These are phyloP conservation scores for Boletus rubroflammeus DNA, from an alignment of 768 basidiomycete genomes.

Conservation along the genomic window DNA sequence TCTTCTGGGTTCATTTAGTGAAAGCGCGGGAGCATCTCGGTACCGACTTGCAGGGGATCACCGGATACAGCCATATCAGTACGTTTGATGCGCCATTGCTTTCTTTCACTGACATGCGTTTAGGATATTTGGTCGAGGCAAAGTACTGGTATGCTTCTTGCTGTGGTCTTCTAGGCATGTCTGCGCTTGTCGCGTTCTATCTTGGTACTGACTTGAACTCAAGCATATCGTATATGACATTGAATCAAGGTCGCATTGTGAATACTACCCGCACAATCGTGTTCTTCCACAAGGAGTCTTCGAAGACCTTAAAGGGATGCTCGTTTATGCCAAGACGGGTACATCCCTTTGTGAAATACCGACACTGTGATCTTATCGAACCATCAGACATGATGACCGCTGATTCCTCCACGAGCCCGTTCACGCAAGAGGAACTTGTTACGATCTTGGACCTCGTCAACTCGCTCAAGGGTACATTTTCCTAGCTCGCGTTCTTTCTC, in stretches of 20 bases:
- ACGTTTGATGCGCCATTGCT: background rate
- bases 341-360: background rate
- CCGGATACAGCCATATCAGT: constrained; percentile 10
- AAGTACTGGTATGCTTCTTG: constrained; percentile 11
- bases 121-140: constrained; percentile 13
- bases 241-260: constrained; percentile 15
- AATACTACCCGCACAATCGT: constrained; percentile 11
- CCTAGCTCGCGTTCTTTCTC: background rate
- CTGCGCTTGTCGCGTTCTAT: background rate
- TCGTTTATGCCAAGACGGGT: constrained; percentile 15
- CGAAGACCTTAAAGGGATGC: constrained; percentile 13
- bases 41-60: constrained; percentile 7
- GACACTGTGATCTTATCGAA: background rate
- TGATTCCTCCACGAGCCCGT: constrained; percentile 17
- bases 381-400: constrained; percentile 13
- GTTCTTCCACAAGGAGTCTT: constrained; percentile 6
- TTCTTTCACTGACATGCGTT: background rate
- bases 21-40: background rate
- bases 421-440: constrained; percentile 13
- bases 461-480: constrained; percentile 9
- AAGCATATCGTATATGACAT: background rate
- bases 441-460: constrained; percentile 12
- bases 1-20: constrained; percentile 14
- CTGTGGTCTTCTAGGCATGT: background rate
- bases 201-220: background rate